A percentile compares a stretch with the other conserved stretches of the same genome.
Conservation (phyloP, 176 grass and related monocot species). For the Luzula sylvatica region DNA sequence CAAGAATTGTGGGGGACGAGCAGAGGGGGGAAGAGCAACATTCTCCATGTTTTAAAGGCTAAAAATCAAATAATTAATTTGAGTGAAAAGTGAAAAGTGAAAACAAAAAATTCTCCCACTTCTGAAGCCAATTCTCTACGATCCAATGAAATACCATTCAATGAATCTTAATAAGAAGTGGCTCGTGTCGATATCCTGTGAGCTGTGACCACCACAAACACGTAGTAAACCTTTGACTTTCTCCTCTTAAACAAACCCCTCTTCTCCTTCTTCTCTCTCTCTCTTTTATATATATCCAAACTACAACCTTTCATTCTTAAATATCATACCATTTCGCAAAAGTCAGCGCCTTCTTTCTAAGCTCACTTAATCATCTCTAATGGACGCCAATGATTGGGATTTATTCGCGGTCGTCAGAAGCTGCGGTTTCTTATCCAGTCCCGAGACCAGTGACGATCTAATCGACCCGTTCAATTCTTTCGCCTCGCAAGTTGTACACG, state of each 20-base stretch:
- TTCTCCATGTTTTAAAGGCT: no score
- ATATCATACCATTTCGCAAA: slow-evolving; percentile 12
- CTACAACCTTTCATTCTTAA: slow-evolving; percentile 6
- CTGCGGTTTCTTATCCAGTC: slow-evolving; percentile 29
- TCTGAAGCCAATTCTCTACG: no score
- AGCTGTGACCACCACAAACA: slow-evolving; percentile 30
- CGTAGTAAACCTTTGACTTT: slow-evolving; percentile 24
- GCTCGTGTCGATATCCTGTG: slow-evolving; percentile 4
- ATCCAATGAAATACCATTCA: no score
- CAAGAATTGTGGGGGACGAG: no score
- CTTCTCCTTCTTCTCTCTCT: neutral
- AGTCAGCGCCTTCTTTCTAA: slow-evolving; percentile 23
- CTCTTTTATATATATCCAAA: slow-evolving; percentile 31
- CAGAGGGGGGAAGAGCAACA: no score
- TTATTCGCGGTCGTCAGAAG: slow-evolving; percentile 82
- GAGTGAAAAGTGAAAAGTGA: no score
- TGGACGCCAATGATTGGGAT: slow-evolving; percentile 88
- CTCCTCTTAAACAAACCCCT: neutral
- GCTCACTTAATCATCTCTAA: slow-evolving; percentile 25
- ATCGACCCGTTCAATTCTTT: neutral
- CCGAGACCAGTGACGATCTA: neutral
- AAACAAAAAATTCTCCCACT: no score
- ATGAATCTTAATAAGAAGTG: no score
- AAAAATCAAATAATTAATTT: no score
- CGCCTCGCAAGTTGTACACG: neutral